A percentile compares a stretch with the other conserved stretches of the same genome.
Conservation (phyloP, 1,284 basidiomycete species). For the Fistulinella cinereoalba region DNA sequence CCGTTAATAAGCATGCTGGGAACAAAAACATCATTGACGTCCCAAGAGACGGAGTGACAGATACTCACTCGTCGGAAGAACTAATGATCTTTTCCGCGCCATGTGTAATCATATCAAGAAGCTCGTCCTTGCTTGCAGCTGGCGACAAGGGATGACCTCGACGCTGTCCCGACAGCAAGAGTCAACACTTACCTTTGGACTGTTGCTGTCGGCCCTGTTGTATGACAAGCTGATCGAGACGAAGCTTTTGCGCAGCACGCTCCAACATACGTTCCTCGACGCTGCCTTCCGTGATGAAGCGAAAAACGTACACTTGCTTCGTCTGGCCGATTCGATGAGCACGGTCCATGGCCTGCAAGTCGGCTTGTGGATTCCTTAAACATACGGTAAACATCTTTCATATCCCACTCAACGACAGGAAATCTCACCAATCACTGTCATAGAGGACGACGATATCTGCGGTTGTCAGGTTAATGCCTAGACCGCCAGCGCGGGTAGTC, state of each 20-base stretch:
- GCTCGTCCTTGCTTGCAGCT: constrained; percentile 94
- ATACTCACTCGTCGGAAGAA: constrained; percentile 57
- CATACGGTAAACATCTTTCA: constrained; percentile 93
- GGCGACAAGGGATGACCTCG: constrained; percentile 10
- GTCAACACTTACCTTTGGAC: constrained; percentile 51
- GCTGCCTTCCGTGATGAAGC: constrained; percentile 97
- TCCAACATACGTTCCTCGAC: constrained; percentile 99
- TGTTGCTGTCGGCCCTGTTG: constrained; percentile 87
- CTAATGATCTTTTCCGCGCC: constrained; percentile 98
- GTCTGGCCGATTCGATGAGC: constrained; percentile 98
- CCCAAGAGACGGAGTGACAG: neutral
- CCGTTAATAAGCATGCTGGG: constrained; percentile 78
- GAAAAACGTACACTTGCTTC: constrained; percentile 96
- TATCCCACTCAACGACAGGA: constrained; percentile 97
- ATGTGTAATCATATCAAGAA: constrained; percentile 98
- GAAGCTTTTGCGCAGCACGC: constrained; percentile 94
- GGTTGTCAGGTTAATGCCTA: constrained; percentile 98
- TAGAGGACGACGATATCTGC: constrained; percentile 99
- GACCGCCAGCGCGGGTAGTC: constrained; percentile 94
- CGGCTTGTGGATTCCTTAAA: constrained; percentile 93
- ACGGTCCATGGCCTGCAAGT: constrained; percentile 98
- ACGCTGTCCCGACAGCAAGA: neutral
- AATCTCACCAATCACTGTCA: constrained; percentile 85
- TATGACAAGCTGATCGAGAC: constrained; percentile 96
- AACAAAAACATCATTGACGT: neutral